Percentiles rank a stretch among this genome's conserved stretches.
Evolutionary conservation across 2,329 filamentous ascomycete species (phyloP).

Genomic region (Pseudocercospora macadamiae): DNA sequence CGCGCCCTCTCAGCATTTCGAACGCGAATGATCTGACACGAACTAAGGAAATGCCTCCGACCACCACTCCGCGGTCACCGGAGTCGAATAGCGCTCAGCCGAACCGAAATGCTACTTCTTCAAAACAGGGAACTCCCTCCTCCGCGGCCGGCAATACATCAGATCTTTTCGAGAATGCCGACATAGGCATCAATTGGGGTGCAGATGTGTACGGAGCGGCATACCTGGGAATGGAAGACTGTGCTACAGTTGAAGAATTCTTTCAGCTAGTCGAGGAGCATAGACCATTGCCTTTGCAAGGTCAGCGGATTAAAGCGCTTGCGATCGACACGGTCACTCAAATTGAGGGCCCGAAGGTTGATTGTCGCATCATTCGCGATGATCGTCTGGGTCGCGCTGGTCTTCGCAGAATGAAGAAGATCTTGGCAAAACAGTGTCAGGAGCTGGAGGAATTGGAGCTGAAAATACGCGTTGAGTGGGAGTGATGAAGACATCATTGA

Average conservation of each 20-base stretch:
- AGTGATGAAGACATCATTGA: no score
- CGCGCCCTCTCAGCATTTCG: no score
- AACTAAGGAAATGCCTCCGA: no score
- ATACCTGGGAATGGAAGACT: conserved; percentile 4
- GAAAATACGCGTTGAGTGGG: conserved; percentile 13
- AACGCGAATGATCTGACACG: no score
- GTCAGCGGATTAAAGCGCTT: conserved; percentile 1
- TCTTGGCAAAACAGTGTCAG: conserved; percentile 6
- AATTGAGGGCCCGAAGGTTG: background rate
- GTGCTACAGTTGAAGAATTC: conserved; percentile 5
- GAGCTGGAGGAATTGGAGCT: conserved; percentile 5
- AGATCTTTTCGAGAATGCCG: background rate
- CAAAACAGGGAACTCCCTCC: no score
- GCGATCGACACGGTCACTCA: background rate
- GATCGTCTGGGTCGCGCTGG: conserved; percentile 4
- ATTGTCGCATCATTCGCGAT: conserved; percentile 10
- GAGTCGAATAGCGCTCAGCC: no score
- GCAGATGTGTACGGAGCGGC: background rate
- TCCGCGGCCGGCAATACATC: background rate
- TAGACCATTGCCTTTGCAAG: background rate
- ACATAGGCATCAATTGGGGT: background rate
- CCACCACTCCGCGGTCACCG: no score
- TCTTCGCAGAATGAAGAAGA: conserved; percentile 11
- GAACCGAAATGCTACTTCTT: no score
- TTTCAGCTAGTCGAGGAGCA: conserved; percentile 4